These are phyloP conservation scores for Zasmidium cellare DNA, from an alignment of 2,329 filamentous ascomycete genomes.

Conservation along the genomic window DNA sequence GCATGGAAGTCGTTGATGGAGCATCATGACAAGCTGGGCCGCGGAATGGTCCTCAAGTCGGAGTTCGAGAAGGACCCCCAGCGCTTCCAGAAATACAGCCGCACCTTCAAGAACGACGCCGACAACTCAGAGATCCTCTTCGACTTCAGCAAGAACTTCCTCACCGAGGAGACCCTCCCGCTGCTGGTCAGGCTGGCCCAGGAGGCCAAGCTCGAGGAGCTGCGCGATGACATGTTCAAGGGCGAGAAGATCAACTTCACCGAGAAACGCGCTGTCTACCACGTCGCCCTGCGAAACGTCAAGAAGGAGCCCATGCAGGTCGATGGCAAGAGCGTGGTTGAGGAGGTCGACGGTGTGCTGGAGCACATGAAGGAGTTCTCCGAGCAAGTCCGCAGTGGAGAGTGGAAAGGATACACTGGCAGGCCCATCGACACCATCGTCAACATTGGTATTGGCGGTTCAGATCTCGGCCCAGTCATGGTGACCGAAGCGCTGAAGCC, in stretches of 20 bases:
- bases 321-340: constrained; percentile 89
- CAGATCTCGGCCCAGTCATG: constrained; percentile 98
- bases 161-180: constrained; percentile 87
- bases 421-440: constrained; percentile 96
- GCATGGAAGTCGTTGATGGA: constrained; percentile 86
- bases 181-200: constrained; percentile 87
- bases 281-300: constrained; percentile 89
- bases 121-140: constrained; percentile 88
- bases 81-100: constrained; percentile 88
- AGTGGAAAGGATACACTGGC: constrained; percentile 96
- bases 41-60: constrained; percentile 88
- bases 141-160: constrained; percentile 98
- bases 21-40: constrained; percentile 83
- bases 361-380: constrained; percentile 99
- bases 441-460: constrained; percentile 97
- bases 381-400: constrained; percentile 87
- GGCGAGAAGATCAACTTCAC: constrained; percentile 99
- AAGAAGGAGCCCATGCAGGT: constrained; percentile 79
- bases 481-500: constrained; percentile 96
- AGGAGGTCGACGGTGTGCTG: constrained; percentile 85
- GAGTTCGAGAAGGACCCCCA: constrained; percentile 85
- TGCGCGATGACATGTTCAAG: constrained; percentile 95
- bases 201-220: constrained; percentile 86
- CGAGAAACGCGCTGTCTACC: constrained; percentile 92
- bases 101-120: constrained; percentile 75